Base-by-base conservation (phyloP, 2,329 filamentous ascomycete genomes). In the Nigrospora sphaerica region DNA sequence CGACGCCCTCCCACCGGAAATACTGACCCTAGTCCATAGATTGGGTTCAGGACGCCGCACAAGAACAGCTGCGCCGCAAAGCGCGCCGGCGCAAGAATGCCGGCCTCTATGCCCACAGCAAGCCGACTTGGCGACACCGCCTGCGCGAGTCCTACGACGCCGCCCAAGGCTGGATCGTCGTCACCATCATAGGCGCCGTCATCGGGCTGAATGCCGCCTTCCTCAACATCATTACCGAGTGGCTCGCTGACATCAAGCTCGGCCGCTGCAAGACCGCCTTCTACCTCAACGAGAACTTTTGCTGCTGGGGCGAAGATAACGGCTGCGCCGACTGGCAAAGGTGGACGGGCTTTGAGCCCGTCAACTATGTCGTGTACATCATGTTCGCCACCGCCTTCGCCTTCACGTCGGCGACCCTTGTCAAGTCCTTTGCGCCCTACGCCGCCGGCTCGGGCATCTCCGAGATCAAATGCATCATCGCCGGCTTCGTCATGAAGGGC, bases 401-500 rank as follows among this genome's bases (percentile, higher is more conserved):
- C 16, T 86, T 86, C 45, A 85, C 85, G 4, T 85, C 91, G 3
- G 91, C 91, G 1, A 83, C 78, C 34, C 74, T 98, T 36, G 93
- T 98, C 61, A 93, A 89, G 63, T 83, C 81, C 1, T 97, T 93
- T 66, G 91, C 93, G 5, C 93, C 93, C 0, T 98, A 98, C 63
- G 93, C 93, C 12, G 93, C 93, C 32, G 93, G 93, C 14, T 95
- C 89, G 12, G 93, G 93, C 36, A 98, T 98, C 48, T 96, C 90
- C 12, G 93, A 98, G 70, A 98, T 98, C 75, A 98, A 98, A 68
- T 95, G 90, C 67, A 97, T 98, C 62, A 95, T 98, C 61, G 93
- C 92, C 5, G 93, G 93, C 3, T 98, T 98, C 63, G 88, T 97
- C 42, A 98, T 98, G 93, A 96, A 97, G 67, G 93, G 91, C 0